These are phyloP conservation scores for Alternaria brassicae DNA, from an alignment of 2,329 filamentous ascomycete genomes.

Conservation along the genomic window DNA sequence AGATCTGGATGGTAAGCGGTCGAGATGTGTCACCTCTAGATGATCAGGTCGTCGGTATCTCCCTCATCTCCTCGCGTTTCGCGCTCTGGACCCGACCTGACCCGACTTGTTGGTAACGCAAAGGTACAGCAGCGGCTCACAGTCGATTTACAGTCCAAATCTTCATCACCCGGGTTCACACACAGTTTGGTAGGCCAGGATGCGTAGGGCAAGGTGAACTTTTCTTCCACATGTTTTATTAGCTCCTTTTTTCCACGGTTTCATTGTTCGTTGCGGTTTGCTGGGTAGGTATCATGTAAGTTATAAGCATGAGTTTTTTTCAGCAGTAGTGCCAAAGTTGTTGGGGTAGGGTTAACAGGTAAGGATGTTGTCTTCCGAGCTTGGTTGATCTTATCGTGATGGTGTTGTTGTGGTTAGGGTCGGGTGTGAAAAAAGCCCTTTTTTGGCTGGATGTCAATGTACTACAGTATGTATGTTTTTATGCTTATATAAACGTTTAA, in stretches of 20 bases:
- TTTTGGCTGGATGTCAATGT: no score
- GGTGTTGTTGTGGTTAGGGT: no score
- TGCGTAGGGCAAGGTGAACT: slow-evolving; percentile 39
- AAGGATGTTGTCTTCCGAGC: slow-evolving; percentile 32
- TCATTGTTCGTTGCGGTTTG: not conserved
- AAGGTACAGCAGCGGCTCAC: not conserved
- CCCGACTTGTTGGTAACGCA: not conserved
- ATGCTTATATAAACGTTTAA: no score
- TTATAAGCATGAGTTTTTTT: slow-evolving; percentile 13
- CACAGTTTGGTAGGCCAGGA: slow-evolving; percentile 1
- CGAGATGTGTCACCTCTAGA: not conserved
- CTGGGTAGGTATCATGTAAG: slow-evolving; percentile 41
- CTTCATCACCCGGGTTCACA: not conserved
- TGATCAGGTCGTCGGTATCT: not conserved
- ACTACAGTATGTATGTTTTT: no score
- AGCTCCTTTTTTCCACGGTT: slow-evolving; percentile 11
- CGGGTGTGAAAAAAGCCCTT: no score
- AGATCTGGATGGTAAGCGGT: slow-evolving; percentile 38
- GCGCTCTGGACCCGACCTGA: no score
- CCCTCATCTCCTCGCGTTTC: not conserved
- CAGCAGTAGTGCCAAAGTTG: slow-evolving; percentile 3
- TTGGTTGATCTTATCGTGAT: slow-evolving; percentile 42
- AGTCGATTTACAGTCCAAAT: not conserved
- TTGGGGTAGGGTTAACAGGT: slow-evolving; percentile 42
- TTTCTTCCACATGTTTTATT: slow-evolving; percentile 27